A percentile compares a stretch with the other conserved stretches of the same genome.
phyloP scores from a whole-genome alignment of 805 yeast genomes.

The Yamadazyma tumulicola region DNA sequence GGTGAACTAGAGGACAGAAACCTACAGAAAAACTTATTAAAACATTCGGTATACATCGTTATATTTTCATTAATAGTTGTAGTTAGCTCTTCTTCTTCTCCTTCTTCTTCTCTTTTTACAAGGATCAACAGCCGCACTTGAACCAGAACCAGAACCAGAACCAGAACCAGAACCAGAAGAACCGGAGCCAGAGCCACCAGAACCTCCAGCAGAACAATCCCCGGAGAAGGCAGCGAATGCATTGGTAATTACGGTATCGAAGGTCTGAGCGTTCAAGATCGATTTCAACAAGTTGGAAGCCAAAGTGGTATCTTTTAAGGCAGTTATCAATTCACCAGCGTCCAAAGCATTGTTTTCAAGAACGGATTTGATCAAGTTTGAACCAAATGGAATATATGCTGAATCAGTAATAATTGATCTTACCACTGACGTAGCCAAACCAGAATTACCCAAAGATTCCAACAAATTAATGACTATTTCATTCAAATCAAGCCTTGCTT shows the following conservation, averaged over 20 bases:
- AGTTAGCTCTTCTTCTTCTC: slow-evolving; percentile 23
- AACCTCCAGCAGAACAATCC: slow-evolving; percentile 1
- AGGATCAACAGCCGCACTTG: slow-evolving; percentile 14
- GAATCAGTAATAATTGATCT: slow-evolving; percentile 37
- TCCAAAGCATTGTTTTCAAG: slow-evolving; percentile 26
- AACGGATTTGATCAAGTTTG: slow-evolving; percentile 28
- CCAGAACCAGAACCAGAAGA: slow-evolving; percentile 4
- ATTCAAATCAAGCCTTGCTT: slow-evolving; percentile 21
- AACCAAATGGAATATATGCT: slow-evolving; percentile 34
- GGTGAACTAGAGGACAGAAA: no score
- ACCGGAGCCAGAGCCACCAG: slow-evolving; percentile 2
- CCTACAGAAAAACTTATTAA: background rate
- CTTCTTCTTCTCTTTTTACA: slow-evolving; percentile 33
- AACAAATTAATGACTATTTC: slow-evolving; percentile 32
- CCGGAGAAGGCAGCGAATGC: slow-evolving; percentile 9
- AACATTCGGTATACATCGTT: background rate
- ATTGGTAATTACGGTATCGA: slow-evolving; percentile 30
- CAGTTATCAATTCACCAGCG: slow-evolving; percentile 24
- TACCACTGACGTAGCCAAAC: slow-evolving; percentile 40
- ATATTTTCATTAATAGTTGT: slow-evolving; percentile 11
- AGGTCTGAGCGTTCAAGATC: slow-evolving; percentile 29
- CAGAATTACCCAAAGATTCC: slow-evolving; percentile 39
- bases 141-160: slow-evolving; percentile 4
- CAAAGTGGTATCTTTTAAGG: slow-evolving; percentile 31
- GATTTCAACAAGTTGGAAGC: slow-evolving; percentile 30